Evolutionary conservation across 768 basidiomycete species (phyloP).

Genomic region (Naematelia aurantialba): DNA sequence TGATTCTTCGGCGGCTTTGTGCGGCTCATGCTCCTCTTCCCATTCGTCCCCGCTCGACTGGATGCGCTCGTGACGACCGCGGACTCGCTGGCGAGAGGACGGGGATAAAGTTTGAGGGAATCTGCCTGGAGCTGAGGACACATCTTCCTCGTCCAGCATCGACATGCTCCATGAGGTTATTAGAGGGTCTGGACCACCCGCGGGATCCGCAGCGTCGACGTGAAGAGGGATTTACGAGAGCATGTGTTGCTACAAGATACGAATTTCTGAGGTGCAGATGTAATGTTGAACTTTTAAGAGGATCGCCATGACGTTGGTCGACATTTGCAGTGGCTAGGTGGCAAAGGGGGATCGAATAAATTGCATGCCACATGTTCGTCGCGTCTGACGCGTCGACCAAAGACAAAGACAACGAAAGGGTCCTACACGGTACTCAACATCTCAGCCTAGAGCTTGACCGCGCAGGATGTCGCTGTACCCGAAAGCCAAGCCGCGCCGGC

Average conservation of each 20-base stretch:
- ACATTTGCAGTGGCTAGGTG: background rate
- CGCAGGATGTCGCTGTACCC: slow-evolving; percentile 16
- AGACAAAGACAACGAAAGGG: too few relatives aligned
- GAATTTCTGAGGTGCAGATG: too few relatives aligned
- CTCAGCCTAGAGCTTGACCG: too few relatives aligned
- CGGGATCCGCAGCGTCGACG: too few relatives aligned
- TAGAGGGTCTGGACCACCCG: too few relatives aligned
- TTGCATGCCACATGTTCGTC: background rate
- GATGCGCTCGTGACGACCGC: background rate
- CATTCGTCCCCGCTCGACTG: background rate
- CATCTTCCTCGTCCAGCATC: background rate
- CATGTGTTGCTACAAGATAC: too few relatives aligned
- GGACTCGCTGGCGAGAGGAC: background rate
- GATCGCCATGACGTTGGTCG: background rate
- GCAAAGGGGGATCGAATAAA: background rate
- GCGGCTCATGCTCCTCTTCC: background rate
- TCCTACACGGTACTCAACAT: too few relatives aligned
- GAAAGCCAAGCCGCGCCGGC: slow-evolving; percentile 9
- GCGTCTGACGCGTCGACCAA: background rate
- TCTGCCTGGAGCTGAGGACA: background rate
- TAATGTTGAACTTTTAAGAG: too few relatives aligned
- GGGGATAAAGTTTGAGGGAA: background rate
- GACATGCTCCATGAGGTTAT: background rate
- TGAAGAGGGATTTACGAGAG: too few relatives aligned
- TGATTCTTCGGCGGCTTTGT: background rate